Base-by-base conservation (phyloP, 306 rosid genomes). In the Canavalia ensiformis region DNA sequence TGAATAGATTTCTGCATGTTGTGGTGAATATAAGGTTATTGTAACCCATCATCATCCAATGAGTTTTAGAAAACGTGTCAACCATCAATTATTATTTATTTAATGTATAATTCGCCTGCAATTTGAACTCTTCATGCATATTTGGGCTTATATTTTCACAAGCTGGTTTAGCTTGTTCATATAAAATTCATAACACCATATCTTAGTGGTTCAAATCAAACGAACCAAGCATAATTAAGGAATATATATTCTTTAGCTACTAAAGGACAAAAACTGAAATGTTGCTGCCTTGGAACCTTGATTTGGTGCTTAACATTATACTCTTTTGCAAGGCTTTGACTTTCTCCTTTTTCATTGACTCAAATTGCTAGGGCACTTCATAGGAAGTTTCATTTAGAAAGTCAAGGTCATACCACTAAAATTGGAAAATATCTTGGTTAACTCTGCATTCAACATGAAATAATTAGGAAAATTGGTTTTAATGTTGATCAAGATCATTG, bases 131-230 rank as follows among this genome's bases (percentile, higher is more conserved):
- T 18, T 18, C 25, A 50, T 50, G 30, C n/a, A 31, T 5, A 58
- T 31, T 59, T 8, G 10, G 65, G 18, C 42, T 60, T 10, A 33
- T 31, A 60, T 33, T 60, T 60, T 33, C 18, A 4, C 18, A 60
- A 60, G 25, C 7, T 33, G 41, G 12, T 30, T 58, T 29, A 30
- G 65, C 6, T 59, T 5, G 9, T 60, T 60, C 42, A 33, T 10
- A 33, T 11, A 33, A 33, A 33, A 31, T 59, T 60, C 25, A 4
- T 11, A 1, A 31, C 18, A 56, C 41, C 74, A 45, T 29, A 10
- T 45, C 56, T 45, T 39, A 68, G 45, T 45, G 55, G 9, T 47
- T 46, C 74, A 46, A 46, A 47, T 30, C 56, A 46, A 46, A 68
- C 30, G 11, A 68, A 28, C 8, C 1, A 68, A 68, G 28, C 41